Percentiles rank a stretch among this genome's conserved stretches.
These are phyloP conservation scores for Penicillium malachiteum DNA, from an alignment of 495 filamentous ascomycete species.

Conservation along the genomic window DNA sequence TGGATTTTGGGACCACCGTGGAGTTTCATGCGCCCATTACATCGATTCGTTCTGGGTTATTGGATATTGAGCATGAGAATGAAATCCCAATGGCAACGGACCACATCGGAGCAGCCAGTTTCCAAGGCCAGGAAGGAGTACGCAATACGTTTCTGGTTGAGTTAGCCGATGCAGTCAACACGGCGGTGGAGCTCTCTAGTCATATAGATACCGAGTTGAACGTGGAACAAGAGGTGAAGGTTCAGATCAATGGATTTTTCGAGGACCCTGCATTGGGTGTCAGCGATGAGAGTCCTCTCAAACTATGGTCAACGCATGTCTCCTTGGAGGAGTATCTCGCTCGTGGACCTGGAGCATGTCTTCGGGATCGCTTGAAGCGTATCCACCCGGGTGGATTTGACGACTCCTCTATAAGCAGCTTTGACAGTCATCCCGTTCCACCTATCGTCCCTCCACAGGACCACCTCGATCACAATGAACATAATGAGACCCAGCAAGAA, in stretches of 20 bases:
- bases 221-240: conserved; percentile 51
- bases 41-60: conserved; percentile 59
- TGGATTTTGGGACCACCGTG: conserved; percentile 27
- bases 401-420: conserved; percentile 36
- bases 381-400: conserved; percentile 25
- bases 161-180: conserved; percentile 41
- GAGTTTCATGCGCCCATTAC: conserved; percentile 57
- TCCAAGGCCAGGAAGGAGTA: conserved; percentile 53
- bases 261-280: conserved; percentile 47
- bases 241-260: conserved; percentile 63
- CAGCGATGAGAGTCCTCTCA: conserved; percentile 43
- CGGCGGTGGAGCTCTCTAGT: conserved; percentile 41
- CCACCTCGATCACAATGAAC: conserved; percentile 1
- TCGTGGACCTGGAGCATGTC: conserved; percentile 29
- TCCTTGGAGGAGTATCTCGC: conserved; percentile 47
- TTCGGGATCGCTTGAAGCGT: conserved; percentile 30
- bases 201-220: conserved; percentile 41
- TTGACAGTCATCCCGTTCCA: conserved; percentile 32
- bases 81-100: conserved; percentile 57
- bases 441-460: conserved; percentile 11
- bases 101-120: conserved; percentile 56
- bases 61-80: conserved; percentile 55
- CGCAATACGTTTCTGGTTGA: conserved; percentile 51
- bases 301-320: conserved; percentile 54
- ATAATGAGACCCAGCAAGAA: conserved; percentile 1